These are phyloP conservation scores for Saccharomycopsis guyanensis DNA, from an alignment of 805 yeast species.

Conservation along the genomic window DNA sequence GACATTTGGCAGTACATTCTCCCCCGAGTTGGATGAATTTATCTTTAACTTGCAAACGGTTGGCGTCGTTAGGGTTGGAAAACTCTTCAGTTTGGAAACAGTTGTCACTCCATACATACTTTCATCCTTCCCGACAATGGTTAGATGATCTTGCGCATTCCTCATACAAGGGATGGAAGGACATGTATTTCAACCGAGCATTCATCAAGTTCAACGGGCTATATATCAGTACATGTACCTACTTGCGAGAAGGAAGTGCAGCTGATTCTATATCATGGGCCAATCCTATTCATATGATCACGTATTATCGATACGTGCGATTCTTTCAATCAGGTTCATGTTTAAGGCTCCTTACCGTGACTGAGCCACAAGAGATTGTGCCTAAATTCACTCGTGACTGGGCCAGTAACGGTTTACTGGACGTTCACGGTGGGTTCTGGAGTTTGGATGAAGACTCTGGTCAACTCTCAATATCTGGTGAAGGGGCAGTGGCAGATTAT, in stretches of 20 bases:
- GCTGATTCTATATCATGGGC: constrained; percentile 60
- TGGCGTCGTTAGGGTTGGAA: constrained; percentile 23
- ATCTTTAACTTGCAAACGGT: constrained; percentile 48
- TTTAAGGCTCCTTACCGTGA: constrained; percentile 57
- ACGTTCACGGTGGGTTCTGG: constrained; percentile 50
- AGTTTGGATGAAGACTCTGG: constrained; percentile 41
- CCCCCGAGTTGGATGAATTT: constrained; percentile 63
- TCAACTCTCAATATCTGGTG: constrained; percentile 32
- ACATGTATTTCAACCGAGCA: constrained; percentile 60
- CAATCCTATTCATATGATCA: constrained; percentile 73
- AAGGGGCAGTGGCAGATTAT: constrained; percentile 45
- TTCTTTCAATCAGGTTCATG: constrained; percentile 76
- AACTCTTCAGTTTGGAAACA: constrained; percentile 16
- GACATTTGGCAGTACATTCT: constrained; percentile 36
- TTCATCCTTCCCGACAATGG: background rate
- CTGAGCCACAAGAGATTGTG: constrained; percentile 65
- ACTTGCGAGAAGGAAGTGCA: constrained; percentile 72
- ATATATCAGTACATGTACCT: constrained; percentile 78
- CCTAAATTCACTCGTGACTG: constrained; percentile 37
- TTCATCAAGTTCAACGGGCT: constrained; percentile 75
- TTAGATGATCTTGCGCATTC: constrained; percentile 2
- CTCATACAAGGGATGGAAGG: constrained; percentile 29
- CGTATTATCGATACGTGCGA: constrained; percentile 80
- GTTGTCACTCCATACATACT: background rate
- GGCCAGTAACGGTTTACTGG: constrained; percentile 28